These are phyloP conservation scores for Mesembryanthemum crystallinum DNA, from an alignment of 148 eudicot genomes.

Conservation along the genomic window DNA sequence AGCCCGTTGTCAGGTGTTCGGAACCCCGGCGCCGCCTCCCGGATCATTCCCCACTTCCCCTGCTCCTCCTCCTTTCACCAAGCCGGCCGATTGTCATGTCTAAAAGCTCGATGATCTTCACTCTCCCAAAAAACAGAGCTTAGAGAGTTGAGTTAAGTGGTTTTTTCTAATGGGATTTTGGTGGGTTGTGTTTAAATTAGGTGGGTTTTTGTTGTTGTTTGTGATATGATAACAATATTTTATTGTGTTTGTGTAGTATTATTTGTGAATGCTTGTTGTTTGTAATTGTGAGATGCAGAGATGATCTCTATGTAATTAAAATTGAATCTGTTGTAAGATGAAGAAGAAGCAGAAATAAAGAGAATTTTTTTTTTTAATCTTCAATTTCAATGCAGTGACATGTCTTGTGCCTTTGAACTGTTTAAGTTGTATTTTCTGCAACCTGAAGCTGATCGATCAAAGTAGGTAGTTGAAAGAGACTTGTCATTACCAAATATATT, in stretches of 20 bases:
- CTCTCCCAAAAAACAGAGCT: neutral
- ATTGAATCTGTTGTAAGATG: no score
- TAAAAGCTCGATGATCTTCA: neutral
- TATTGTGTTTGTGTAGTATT: neutral
- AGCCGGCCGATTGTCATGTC: conserved; percentile 21
- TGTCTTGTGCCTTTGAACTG: no score
- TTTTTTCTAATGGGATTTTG: neutral
- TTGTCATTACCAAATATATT: no score
- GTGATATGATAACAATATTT: neutral
- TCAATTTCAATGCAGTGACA: no score
- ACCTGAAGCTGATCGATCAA: no score
- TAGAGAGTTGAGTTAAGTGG: neutral
- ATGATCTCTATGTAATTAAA: no score
- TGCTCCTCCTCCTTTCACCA: conserved; percentile 23
- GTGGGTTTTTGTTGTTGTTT: neutral
- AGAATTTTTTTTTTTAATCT: no score
- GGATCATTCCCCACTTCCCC: conserved; percentile 35
- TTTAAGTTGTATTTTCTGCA: no score
- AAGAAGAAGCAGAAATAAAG: no score
- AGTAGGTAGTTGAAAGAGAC: no score
- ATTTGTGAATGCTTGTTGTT: neutral
- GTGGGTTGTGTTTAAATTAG: neutral
- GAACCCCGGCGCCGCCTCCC: conserved; percentile 42
- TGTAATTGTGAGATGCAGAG: neutral
- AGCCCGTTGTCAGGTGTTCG: conserved; percentile 34